These are phyloP conservation scores for Guyanaporus albipodus DNA, from an alignment of 768 basidiomycete genomes.

Conservation along the genomic window DNA sequence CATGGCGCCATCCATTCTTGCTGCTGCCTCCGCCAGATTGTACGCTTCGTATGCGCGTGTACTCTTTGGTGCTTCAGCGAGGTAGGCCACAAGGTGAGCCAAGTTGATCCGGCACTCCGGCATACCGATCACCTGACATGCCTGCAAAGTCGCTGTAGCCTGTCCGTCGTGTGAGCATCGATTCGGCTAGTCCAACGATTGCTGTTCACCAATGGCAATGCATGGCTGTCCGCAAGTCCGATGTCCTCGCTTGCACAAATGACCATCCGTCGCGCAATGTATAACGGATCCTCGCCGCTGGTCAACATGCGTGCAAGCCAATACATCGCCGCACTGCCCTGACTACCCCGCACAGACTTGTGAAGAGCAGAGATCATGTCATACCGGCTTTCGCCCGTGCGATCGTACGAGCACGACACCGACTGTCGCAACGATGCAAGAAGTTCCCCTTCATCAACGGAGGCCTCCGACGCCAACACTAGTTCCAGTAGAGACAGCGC, in stretches of 20 bases:
- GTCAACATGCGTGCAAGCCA: constrained; percentile 85
- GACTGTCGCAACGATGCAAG: constrained; percentile 58
- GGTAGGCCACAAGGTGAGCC: constrained; percentile 72
- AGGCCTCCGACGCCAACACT: constrained; percentile 44
- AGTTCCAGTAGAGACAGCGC: constrained; percentile 77
- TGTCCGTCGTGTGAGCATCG: constrained; percentile 23
- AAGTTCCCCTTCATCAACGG: constrained; percentile 44
- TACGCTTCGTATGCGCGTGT: constrained; percentile 80
- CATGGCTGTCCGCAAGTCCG: constrained; percentile 74
- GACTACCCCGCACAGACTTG: constrained; percentile 75
- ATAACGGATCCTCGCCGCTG: constrained; percentile 79
- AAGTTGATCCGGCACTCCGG: constrained; percentile 78
- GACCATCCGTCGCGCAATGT: constrained; percentile 66
- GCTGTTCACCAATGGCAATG: constrained; percentile 71
- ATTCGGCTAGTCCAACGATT: constrained; percentile 12
- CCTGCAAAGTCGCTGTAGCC: constrained; percentile 61
- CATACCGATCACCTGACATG: constrained; percentile 73
- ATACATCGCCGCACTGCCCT: constrained; percentile 77
- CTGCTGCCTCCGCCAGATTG: constrained; percentile 60
- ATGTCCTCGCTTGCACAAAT: constrained; percentile 86
- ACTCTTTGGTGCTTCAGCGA: constrained; percentile 80
- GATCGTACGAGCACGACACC: constrained; percentile 65
- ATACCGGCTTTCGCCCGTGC: constrained; percentile 70
- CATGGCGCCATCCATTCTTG: constrained; percentile 45
- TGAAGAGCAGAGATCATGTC: constrained; percentile 85